Conservation (phyloP, 345 rosid genomes). For the Microcos paniculata region DNA sequence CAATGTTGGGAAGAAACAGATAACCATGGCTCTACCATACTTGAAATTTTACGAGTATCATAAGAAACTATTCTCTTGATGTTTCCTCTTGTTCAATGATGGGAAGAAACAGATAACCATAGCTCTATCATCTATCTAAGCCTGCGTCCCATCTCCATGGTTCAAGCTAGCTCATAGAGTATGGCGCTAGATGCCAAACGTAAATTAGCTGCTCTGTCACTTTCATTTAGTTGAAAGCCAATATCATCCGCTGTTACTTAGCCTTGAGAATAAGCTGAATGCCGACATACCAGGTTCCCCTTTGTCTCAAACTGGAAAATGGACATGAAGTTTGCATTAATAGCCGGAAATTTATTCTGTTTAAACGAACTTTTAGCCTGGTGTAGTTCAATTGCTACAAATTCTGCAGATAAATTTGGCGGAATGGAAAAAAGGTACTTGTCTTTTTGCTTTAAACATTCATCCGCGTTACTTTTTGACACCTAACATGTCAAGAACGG, state of each 20-base stretch:
- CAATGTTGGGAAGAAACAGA: background rate
- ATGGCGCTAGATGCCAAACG: background rate
- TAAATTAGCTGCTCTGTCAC: slow-evolving; percentile 9
- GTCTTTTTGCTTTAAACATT: background rate
- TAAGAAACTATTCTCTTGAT: background rate
- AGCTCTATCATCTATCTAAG: background rate
- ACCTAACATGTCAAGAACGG: too few species aligned
- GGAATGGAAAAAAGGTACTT: background rate
- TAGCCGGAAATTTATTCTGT: background rate
- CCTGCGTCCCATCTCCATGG: background rate
- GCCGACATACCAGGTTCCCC: slow-evolving; percentile 4
- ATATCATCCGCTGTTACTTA: slow-evolving; percentile 1
- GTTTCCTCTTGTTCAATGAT: background rate
- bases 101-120: slow-evolving; percentile 2
- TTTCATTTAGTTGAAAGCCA: slow-evolving; percentile 10
- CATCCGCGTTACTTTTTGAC: too few species aligned
- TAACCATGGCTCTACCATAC: background rate
- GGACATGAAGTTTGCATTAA: background rate
- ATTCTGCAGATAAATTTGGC: background rate
- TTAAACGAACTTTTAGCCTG: background rate
- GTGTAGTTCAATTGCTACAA: background rate
- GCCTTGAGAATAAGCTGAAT: slow-evolving; percentile 2
- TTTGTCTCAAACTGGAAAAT: background rate
- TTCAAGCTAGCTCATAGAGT: slow-evolving; percentile 3
- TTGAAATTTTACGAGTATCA: background rate